Conservation (phyloP, 225 moss, liverwort and hornwort genomes). For the Pleurozium schreberi region DNA sequence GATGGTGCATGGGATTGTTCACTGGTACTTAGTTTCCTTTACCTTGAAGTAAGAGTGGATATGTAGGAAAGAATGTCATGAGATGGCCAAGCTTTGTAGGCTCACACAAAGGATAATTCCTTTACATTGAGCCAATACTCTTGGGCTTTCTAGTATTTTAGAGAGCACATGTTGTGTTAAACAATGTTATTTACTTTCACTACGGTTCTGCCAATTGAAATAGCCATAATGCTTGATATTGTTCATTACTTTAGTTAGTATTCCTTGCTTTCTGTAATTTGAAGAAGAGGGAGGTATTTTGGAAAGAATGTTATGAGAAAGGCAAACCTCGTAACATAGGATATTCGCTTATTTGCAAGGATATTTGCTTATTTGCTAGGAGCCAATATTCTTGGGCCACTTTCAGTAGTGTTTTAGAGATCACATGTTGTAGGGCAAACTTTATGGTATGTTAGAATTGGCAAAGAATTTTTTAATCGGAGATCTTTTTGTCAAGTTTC, state of each 20-base stretch:
- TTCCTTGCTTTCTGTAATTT: fast-evolving
- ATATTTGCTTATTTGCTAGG: fast-evolving
- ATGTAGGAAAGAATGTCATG: not conserved
- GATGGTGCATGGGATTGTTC: not conserved
- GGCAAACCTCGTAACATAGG: not conserved
- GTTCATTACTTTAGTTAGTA: too few species aligned
- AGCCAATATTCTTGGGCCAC: fast-evolving
- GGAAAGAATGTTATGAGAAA: too few species aligned
- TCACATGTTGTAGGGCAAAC: not conserved
- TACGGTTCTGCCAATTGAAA: fast-evolving
- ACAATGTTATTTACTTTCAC: not conserved
- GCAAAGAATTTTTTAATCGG: too few species aligned
- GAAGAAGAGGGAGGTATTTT: too few species aligned
- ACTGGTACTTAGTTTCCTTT: fast-evolving
- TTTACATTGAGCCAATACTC: not conserved
- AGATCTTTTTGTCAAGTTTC: too few species aligned
- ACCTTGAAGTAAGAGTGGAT: too few species aligned
- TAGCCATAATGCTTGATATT: not conserved
- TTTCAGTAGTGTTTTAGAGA: not conserved
- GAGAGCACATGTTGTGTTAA: not conserved
- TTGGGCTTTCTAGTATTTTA: too few species aligned
- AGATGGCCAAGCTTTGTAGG: too few species aligned
- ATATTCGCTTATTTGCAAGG: not conserved
- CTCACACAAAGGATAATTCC: not conserved
- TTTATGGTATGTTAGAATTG: not conserved